A percentile compares a stretch with the other conserved stretches of the same genome.
Conservation (phyloP, 225 moss, liverwort and hornwort genomes). For the Thuidium tamariscinum region DNA sequence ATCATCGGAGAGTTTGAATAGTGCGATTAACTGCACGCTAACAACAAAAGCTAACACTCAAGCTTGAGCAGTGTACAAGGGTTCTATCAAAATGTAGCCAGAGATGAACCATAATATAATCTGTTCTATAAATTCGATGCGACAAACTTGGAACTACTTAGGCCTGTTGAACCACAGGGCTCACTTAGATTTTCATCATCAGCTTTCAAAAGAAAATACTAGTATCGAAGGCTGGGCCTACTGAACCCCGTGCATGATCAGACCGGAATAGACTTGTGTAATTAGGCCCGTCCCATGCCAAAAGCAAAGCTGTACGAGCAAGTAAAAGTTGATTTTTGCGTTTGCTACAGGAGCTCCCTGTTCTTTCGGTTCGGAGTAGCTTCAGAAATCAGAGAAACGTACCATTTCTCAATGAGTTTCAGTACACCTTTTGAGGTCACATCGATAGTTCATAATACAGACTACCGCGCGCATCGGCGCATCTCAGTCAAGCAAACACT, state of each 20-base stretch:
- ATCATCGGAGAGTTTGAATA: neutral
- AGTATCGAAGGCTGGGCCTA: neutral
- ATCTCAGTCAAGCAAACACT: too few relatives aligned
- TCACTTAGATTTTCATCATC: neutral
- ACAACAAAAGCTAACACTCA: neutral
- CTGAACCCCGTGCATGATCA: neutral
- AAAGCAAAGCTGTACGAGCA: conserved; percentile 63
- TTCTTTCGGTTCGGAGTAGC: neutral
- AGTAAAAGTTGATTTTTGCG: conserved; percentile 9
- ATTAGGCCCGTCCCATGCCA: neutral
- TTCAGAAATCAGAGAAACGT: neutral
- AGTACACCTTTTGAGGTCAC: neutral
- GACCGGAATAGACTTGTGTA: neutral
- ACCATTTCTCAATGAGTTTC: neutral
- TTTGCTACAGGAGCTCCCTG: neutral
- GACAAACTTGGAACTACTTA: neutral
- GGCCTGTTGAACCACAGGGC: neutral
- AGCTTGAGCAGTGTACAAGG: neutral
- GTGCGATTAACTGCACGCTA: neutral
- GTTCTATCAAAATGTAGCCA: neutral
- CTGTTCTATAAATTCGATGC: neutral
- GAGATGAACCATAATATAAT: neutral
- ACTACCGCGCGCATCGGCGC: too few relatives aligned
- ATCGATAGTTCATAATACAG: too few relatives aligned
- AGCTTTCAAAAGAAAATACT: neutral